Conservation (phyloP, 1,284 basidiomycete genomes). For the Puccinia horiana region DNA sequence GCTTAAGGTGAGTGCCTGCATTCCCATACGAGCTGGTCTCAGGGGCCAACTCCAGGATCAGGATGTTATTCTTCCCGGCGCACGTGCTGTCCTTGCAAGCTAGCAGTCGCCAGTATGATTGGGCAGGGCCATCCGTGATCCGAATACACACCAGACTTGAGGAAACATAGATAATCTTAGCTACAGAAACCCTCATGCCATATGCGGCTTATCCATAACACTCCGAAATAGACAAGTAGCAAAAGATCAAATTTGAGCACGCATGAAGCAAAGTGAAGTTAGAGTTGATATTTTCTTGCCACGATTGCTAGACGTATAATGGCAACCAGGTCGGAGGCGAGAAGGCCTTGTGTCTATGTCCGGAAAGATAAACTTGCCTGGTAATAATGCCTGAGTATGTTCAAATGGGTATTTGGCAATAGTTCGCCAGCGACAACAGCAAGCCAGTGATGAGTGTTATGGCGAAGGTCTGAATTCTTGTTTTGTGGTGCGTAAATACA, state of each 20-base stretch:
- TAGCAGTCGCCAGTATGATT: constrained; percentile 3
- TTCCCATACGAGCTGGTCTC: constrained; percentile 2
- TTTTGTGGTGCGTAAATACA: too few species aligned
- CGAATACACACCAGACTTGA: background rate
- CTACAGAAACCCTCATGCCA: background rate
- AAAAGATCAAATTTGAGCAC: too few species aligned
- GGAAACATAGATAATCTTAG: background rate
- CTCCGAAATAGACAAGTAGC: background rate
- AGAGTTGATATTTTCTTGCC: background rate
- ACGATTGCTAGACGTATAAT: background rate
- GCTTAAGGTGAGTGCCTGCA: constrained; percentile 14
- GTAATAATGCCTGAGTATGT: background rate
- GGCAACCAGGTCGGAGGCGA: background rate
- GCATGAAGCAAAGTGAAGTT: background rate
- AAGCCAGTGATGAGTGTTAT: background rate
- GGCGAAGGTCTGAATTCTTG: background rate
- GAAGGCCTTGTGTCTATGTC: background rate
- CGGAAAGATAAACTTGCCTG: too few species aligned
- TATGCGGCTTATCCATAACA: constrained; percentile 1
- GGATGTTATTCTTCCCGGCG: background rate
- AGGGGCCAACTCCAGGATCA: background rate
- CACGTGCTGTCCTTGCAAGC: background rate
- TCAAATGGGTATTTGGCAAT: too few species aligned
- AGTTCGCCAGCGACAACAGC: background rate
- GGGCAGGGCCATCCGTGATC: background rate